Evolutionary conservation across 331 rosid genomes (phyloP), one percentile per base, ranked within the genome.

Genomic region (Malus hybrid): DNA sequence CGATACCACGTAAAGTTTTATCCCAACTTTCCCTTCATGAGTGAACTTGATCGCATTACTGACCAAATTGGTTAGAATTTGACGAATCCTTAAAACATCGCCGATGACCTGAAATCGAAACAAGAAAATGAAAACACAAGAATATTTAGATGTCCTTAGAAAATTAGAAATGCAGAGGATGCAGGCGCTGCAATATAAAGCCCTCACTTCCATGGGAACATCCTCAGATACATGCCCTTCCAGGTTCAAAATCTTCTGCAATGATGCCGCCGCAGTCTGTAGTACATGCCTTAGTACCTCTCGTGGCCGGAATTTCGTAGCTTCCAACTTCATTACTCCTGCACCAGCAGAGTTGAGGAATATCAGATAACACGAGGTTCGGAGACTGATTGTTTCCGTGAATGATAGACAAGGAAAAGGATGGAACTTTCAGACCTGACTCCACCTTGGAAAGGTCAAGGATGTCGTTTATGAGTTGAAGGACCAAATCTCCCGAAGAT

Each of bases 261-360:
- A 81, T 55, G 99, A 92, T 72, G 99, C 98, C 2, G 98, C 98
- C 13, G 99, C 97, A 54, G 97, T 90, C 83, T 95, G 99, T 55
- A 95, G 94, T 32, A 95, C 98, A 85, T 95, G 98, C 79, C 84
- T 95, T 34, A 90, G 90, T 13, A 95, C 99, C 88, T 95, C 86
- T 86, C 99, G 88, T 39, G 99, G 99, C 74, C 94, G 81, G 80
- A 95, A 95, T 75, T 92, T 92, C 12, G 99, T 89, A 67, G 97
- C 94, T 81, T 95, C 99, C 88, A 95, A 86, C 87, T 89, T 95
- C 99, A 95, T 95, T 19, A 87, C 99, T 76, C 99, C 99, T 95
- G 74, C 59, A 74, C 34, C 72, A 22, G 73, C 14, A 0, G 36
- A 32, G 18, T n/a, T 1, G 27, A 62, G 8, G 8, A 67, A 50